These are phyloP conservation scores for Tremella yokohamensis DNA, from an alignment of 768 basidiomycete genomes.

Conservation along the genomic window DNA sequence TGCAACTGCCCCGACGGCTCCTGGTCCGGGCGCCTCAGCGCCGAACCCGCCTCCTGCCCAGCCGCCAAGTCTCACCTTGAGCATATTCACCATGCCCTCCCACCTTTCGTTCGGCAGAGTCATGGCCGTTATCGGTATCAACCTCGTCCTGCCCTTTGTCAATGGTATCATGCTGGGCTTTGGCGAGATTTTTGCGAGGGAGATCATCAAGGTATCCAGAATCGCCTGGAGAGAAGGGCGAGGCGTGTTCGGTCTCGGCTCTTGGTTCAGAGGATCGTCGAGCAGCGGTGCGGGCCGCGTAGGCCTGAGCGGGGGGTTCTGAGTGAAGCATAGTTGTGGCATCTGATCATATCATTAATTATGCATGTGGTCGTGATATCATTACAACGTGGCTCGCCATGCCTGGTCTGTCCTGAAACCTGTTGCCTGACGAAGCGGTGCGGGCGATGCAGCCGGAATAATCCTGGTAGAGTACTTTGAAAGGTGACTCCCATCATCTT, in stretches of 20 bases:
- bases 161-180: constrained; percentile 52
- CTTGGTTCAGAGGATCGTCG: constrained; percentile 7
- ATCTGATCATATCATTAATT: no score
- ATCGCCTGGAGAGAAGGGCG: constrained; percentile 37
- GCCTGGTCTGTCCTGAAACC: no score
- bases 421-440: no score
- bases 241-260: constrained; percentile 18
- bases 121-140: constrained; percentile 48
- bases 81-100: constrained; percentile 44
- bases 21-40: background rate
- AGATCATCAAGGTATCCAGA: constrained; percentile 35
- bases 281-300: constrained; percentile 35
- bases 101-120: constrained; percentile 38
- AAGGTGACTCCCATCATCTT: no score
- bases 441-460: no score
- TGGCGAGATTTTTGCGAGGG: constrained; percentile 51
- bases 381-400: no score
- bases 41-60: constrained; percentile 30
- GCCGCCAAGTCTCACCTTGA: constrained; percentile 48
- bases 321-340: no score
- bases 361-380: no score
- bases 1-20: no score
- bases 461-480: no score
- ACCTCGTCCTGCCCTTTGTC: constrained; percentile 49
- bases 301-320: constrained; percentile 37